Evolutionary conservation across 768 basidiomycete species (phyloP).

Genomic region (Pleurotus tuoliensis): DNA sequence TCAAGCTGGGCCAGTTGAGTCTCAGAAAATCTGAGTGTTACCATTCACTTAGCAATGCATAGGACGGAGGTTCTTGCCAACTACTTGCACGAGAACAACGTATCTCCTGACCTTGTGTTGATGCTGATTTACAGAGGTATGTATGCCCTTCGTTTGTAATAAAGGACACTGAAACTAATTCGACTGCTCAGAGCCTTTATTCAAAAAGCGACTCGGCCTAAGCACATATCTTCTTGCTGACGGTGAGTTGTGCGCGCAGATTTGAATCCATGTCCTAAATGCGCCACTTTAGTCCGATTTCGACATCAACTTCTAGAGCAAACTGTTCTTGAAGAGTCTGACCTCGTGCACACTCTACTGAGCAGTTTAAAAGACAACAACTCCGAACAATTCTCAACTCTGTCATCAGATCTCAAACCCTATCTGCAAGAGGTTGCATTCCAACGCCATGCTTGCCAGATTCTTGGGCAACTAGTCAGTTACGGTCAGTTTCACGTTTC

Average conservation of each 20-base stretch:
- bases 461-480: background rate
- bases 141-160: background rate
- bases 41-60: background rate
- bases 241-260: background rate
- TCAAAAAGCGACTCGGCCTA: background rate
- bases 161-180: too few relatives aligned
- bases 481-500: background rate
- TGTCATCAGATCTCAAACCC: background rate
- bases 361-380: background rate
- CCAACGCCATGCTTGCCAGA: background rate
- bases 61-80: background rate
- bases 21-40: background rate
- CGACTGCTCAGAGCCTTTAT: background rate
- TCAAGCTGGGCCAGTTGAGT: slow-evolving; percentile 1
- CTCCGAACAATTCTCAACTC: background rate
- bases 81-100: background rate
- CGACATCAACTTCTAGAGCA: background rate
- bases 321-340: background rate
- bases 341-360: background rate
- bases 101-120: background rate
- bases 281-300: background rate
- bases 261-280: background rate
- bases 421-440: background rate
- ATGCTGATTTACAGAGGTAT: background rate
- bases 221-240: background rate